phyloP scores from a whole-genome alignment of 441 rosid species.

The Croton laevigatus region DNA sequence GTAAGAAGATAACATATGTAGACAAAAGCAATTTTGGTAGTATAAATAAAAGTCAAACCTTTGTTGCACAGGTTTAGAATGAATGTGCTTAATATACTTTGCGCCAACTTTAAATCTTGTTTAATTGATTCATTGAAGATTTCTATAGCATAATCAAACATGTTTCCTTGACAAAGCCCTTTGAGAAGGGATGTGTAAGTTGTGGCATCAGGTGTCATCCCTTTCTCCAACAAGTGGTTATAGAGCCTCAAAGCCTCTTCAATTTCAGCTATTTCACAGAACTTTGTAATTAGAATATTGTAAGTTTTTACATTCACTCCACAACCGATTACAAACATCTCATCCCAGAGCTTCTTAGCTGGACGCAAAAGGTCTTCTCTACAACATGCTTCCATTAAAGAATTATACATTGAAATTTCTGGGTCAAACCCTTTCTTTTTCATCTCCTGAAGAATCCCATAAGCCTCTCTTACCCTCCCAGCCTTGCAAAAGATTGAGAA shows the following conservation, averaged over 20 bases:
- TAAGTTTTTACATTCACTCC: conserved; percentile 61
- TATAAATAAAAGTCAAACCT: conserved; percentile 35
- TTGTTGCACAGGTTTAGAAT: conserved; percentile 49
- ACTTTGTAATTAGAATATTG: conserved; percentile 57
- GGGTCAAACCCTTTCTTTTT: conserved; percentile 69
- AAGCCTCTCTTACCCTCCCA: conserved; percentile 75
- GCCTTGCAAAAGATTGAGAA: conserved; percentile 65
- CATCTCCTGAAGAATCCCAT: conserved; percentile 71
- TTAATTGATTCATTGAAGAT: conserved; percentile 44
- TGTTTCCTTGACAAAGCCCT: conserved; percentile 62
- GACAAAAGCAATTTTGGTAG: background rate
- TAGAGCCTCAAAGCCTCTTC: conserved; percentile 71
- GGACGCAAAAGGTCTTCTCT: conserved; percentile 78
- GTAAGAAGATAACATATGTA: background rate
- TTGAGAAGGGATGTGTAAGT: conserved; percentile 54
- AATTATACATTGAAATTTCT: conserved; percentile 58
- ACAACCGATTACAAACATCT: conserved; percentile 82
- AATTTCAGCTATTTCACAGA: conserved; percentile 59
- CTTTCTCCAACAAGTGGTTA: conserved; percentile 63
- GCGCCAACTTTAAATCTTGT: conserved; percentile 43
- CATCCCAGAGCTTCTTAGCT: conserved; percentile 93
- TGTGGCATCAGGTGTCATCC: conserved; percentile 53
- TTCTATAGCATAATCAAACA: conserved; percentile 52
- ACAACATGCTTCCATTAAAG: conserved; percentile 80
- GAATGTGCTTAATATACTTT: conserved; percentile 38